A percentile compares a stretch with the other conserved stretches of the same genome.
Evolutionary conservation across 176 grass and related monocot genomes (phyloP).

Genomic region (Raddia distichophylla): DNA sequence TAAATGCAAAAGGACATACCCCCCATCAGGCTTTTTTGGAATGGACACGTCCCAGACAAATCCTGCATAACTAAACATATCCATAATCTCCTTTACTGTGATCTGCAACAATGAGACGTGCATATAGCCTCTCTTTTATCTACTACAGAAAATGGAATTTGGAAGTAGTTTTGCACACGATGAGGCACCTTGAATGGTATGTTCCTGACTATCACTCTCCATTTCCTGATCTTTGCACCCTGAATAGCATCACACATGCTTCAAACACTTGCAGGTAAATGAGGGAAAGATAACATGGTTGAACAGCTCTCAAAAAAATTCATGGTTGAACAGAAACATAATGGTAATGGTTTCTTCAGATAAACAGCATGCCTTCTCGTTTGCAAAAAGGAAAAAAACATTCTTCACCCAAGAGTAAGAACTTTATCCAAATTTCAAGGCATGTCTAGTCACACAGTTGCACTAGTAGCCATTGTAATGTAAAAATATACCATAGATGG

Average conservation of each 20-base stretch:
- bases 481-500: neutral
- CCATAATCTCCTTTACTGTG: conserved; percentile 66
- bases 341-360: neutral
- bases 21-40: conserved; percentile 75
- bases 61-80: conserved; percentile 69
- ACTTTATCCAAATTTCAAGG: conserved; percentile 1
- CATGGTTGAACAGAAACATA: neutral
- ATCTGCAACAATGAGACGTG: conserved; percentile 52
- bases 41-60: conserved; percentile 97
- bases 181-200: conserved; percentile 90
- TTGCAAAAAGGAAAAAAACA: neutral
- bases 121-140: conserved; percentile 35
- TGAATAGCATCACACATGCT: conserved; percentile 43
- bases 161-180: conserved; percentile 22
- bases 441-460: neutral
- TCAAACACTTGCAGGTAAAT: conserved; percentile 33
- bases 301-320: neutral
- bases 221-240: conserved; percentile 90
- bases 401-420: neutral
- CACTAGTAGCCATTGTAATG: conserved; percentile 14
- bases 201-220: conserved; percentile 94
- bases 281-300: neutral
- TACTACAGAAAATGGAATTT: conserved; percentile 1
- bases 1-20: conserved; percentile 47
- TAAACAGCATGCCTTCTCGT: conserved; percentile 8